Percentiles rank a stretch among this genome's conserved stretches.
Evolutionary conservation across 2,329 filamentous ascomycete genomes (phyloP).

Genomic region (Penicillium concentricum): DNA sequence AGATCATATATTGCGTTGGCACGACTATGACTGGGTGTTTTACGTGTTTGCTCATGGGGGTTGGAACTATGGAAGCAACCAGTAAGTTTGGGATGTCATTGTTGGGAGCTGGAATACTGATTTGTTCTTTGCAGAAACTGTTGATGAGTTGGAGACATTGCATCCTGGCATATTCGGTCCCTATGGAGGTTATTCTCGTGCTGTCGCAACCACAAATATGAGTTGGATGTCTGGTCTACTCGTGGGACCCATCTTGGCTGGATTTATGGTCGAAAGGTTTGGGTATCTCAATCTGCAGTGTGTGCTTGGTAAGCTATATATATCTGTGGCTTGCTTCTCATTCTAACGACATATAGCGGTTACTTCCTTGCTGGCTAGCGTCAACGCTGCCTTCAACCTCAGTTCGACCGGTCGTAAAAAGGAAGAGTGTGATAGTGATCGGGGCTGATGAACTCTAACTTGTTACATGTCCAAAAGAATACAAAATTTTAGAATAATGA

Average conservation of each 20-base stretch:
- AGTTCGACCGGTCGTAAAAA: not conserved
- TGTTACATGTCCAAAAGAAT: not conserved
- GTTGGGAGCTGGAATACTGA: not conserved
- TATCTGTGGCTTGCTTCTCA: too few species aligned
- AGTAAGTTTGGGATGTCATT: not conserved
- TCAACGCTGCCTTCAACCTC: constrained; percentile 1
- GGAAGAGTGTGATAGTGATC: not conserved
- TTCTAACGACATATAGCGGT: not conserved
- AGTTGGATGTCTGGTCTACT: constrained; percentile 22
- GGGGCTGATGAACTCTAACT: not conserved
- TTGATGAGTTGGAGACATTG: constrained; percentile 12
- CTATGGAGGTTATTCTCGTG: constrained; percentile 24
- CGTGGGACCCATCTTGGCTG: constrained; percentile 16
- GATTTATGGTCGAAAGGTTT: constrained; percentile 11
- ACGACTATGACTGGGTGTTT: constrained; percentile 7
- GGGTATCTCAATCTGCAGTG: constrained; percentile 19
- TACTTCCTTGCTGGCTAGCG: not conserved
- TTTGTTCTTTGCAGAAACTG: constrained; percentile 3
- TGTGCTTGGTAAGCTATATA: constrained; percentile 1
- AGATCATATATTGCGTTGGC: not conserved
- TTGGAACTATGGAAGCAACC: constrained; percentile 9
- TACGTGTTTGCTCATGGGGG: constrained; percentile 7
- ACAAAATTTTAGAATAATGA: not conserved
- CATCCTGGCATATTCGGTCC: constrained; percentile 23
- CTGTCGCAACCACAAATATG: constrained; percentile 21